Evolutionary conservation across 176 grass and related monocot genomes (phyloP).

Genomic region (Rhynchospora tenuis): DNA sequence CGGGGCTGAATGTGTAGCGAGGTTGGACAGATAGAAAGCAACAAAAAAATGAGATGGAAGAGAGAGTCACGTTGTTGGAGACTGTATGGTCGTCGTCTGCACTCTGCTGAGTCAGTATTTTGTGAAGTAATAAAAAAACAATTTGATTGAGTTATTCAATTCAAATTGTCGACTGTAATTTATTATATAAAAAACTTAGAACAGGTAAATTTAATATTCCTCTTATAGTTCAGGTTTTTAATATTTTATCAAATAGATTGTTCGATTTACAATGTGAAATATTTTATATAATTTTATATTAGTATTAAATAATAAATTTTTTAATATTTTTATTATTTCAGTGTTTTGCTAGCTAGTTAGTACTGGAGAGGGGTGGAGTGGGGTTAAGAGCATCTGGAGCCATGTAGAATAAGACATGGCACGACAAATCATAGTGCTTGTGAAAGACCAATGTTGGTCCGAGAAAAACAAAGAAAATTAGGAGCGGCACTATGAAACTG

Average conservation of each 20-base stretch:
- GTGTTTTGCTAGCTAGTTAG: not conserved
- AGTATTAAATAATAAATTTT: too few species aligned
- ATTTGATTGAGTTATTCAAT: too few species aligned
- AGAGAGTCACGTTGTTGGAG: constrained; percentile 48
- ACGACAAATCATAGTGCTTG: constrained; percentile 14
- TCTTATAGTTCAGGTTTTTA: too few species aligned
- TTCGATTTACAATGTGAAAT: too few species aligned
- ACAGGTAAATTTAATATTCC: too few species aligned
- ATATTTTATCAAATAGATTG: too few species aligned
- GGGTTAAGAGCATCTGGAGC: not conserved
- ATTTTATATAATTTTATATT: too few species aligned
- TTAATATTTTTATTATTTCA: too few species aligned
- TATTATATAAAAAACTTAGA: too few species aligned
- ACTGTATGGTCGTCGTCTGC: constrained; percentile 21
- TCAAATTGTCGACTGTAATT: too few species aligned
- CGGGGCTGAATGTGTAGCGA: constrained; percentile 29
- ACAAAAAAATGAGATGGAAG: constrained; percentile 22
- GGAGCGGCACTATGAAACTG: not conserved
- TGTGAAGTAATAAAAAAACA: too few species aligned
- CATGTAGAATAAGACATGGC: constrained; percentile 32
- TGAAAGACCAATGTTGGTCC: not conserved
- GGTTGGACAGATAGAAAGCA: constrained; percentile 55
- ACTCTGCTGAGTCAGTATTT: too few species aligned
- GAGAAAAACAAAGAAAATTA: not conserved
- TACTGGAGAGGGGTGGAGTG: not conserved